Conservation (phyloP, 345 rosid species). For the Triadica sebifera region DNA sequence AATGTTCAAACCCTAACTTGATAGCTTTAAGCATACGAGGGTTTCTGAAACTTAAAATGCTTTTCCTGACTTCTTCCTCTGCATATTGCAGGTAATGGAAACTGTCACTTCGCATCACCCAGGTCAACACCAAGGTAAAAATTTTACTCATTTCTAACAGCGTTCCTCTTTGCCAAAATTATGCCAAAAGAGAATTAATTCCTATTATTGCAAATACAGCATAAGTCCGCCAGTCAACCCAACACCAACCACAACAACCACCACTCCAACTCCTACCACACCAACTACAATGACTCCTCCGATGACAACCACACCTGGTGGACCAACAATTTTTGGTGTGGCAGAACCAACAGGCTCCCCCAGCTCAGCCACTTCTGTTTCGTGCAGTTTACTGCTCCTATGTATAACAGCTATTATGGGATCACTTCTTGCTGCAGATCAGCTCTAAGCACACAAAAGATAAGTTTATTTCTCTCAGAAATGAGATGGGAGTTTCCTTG, state of each 20-base stretch:
- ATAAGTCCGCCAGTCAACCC: conserved; percentile 45
- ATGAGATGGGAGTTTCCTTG: conserved; percentile 24
- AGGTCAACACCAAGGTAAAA: conserved; percentile 39
- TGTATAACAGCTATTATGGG: conserved; percentile 36
- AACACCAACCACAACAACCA: conserved; percentile 21
- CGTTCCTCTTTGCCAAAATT: background rate
- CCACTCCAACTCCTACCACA: conserved; percentile 13
- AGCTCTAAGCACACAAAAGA: conserved; percentile 30
- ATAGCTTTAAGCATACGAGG: background rate
- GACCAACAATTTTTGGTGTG: conserved; percentile 54
- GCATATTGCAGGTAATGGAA: conserved; percentile 68
- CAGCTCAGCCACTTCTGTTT: conserved; percentile 56
- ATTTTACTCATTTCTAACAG: conserved; percentile 11
- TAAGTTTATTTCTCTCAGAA: conserved; percentile 28
- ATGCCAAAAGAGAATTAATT: background rate
- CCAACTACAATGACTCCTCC: conserved; percentile 54
- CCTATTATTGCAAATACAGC: conserved; percentile 41
- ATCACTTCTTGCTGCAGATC: conserved; percentile 41
- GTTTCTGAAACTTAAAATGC: background rate
- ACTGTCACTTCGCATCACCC: conserved; percentile 59
- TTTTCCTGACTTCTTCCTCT: conserved; percentile 13
- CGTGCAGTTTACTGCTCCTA: conserved; percentile 41
- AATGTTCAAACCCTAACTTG: background rate
- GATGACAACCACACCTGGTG: conserved; percentile 48
- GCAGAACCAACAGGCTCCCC: conserved; percentile 84